Evolutionary conservation across 2,329 filamentous ascomycete species (phyloP), one percentile per base, ranked within the genome.

Genomic region (Stenocarpella maydis): DNA sequence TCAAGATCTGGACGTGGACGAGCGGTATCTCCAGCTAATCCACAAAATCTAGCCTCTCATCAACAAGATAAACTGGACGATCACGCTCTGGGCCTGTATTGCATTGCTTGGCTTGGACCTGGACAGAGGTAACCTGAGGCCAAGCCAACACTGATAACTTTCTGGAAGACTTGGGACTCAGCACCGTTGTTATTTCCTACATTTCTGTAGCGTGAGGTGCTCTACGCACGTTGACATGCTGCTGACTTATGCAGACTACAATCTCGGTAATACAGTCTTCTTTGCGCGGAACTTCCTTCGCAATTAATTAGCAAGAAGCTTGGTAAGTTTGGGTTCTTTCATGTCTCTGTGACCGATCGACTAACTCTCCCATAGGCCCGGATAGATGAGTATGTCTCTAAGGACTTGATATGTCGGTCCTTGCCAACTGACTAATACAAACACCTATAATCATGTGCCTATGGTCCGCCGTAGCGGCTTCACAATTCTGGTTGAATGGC

Each of bases 251-350:
- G 21, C 0, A 61, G 80, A 84, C 67, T 86, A 84, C 74, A 89
- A 88, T 74, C 76, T 83, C 19, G 87, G 87, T 31, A 82, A 88
- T 74, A 86, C 84, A 0, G 82, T 89, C 55, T 89, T 72, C 77
- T 90, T 2, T 77, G 82, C 5, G 87, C 88, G 0, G 88, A 91
- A 73, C 77, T 91, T 2, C 88, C 88, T 0, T 90, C 87, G 0
- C 88, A 90, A 73, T 80, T 91, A 10, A 74, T 90, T 17, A 85
- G 82, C 52, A 91, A 91, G 76, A 85, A 84, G 74, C 72, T 81
- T 1, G 79, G 76, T 69, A 17, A 50, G 68, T 60, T 14, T 10
- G 1, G 2, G n/a, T 9, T 71, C 8, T 72, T 72, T 0, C 2
- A 12, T 19, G 4, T 7, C 9, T 45, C 2, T 3, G 4, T 2